These are phyloP conservation scores for Teunomyces funiuensis DNA, from an alignment of 805 yeast genomes.

Conservation along the genomic window DNA sequence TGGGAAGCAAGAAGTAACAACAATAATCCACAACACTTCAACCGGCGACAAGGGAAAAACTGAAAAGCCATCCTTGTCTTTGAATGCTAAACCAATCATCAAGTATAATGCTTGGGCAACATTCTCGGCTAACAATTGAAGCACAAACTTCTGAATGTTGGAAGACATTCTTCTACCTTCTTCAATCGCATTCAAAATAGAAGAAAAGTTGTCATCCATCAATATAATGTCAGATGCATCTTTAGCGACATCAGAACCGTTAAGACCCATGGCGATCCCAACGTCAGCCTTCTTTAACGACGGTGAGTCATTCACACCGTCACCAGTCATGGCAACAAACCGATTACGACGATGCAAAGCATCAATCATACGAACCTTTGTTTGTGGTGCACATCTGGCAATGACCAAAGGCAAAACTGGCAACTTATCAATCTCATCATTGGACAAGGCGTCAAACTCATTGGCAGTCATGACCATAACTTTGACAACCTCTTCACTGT, in stretches of 20 bases:
- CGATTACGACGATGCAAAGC: constrained; percentile 51
- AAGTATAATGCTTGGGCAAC: constrained; percentile 30
- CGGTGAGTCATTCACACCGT: constrained; percentile 31
- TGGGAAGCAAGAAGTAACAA: constrained; percentile 37
- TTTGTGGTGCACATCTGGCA: constrained; percentile 82
- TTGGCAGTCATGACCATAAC: constrained; percentile 74
- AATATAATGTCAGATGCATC: constrained; percentile 28
- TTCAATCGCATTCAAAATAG: constrained; percentile 28
- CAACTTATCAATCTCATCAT: constrained; percentile 56
- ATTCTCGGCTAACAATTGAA: constrained; percentile 34
- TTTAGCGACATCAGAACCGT: constrained; percentile 30
- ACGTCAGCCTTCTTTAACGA: constrained; percentile 28
- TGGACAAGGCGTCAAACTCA: constrained; percentile 64
- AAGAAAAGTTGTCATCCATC: constrained; percentile 28
- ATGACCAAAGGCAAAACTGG: constrained; percentile 74
- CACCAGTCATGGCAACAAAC: constrained; percentile 75
- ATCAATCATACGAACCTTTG: constrained; percentile 78
- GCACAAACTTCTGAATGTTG: constrained; percentile 34
- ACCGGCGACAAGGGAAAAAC: constrained; percentile 45
- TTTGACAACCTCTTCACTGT: constrained; percentile 32
- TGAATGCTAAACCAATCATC: constrained; percentile 42
- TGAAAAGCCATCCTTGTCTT: constrained; percentile 31
- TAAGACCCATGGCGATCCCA: constrained; percentile 31
- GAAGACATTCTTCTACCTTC: constrained; percentile 34
- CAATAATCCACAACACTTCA: constrained; percentile 36